Percentiles rank a stretch among this genome's conserved stretches.
Evolutionary conservation across 2,329 filamentous ascomycete genomes (phyloP).

Genomic region (Pestalotiopsis sp.): DNA sequence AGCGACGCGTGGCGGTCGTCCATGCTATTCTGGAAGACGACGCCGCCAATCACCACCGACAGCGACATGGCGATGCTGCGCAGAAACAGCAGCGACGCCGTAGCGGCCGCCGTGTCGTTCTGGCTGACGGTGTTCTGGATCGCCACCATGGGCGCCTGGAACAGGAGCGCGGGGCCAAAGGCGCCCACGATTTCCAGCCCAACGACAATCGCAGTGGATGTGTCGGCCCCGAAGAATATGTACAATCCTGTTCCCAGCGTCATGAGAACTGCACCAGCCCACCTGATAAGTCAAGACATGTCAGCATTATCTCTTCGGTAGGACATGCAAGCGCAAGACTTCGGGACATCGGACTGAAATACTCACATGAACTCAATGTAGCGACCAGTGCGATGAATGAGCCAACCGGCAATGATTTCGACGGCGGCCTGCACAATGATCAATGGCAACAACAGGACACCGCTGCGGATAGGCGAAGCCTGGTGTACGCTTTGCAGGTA

Average conservation of each 20-base stretch:
- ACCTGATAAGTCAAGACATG: conserved; percentile 16
- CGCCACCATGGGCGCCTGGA: conserved; percentile 44
- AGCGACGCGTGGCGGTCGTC: conserved; percentile 19
- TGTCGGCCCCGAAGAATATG: conserved; percentile 28
- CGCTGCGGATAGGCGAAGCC: conserved; percentile 34
- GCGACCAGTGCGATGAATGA: conserved; percentile 32
- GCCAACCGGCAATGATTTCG: conserved; percentile 30
- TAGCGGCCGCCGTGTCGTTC: conserved; percentile 53
- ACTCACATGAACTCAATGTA: conserved; percentile 35
- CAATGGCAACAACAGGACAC: conserved; percentile 34
- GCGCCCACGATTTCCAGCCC: conserved; percentile 46
- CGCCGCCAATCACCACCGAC: conserved; percentile 51
- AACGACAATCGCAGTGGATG: conserved; percentile 37
- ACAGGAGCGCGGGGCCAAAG: conserved; percentile 37
- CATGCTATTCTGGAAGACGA: conserved; percentile 43
- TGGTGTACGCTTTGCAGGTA: conserved; percentile 44
- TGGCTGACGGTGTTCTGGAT: conserved; percentile 50
- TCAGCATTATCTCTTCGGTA: too few relatives aligned
- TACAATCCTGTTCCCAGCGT: conserved; percentile 36
- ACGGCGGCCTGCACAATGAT: conserved; percentile 35
- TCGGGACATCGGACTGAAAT: too few relatives aligned
- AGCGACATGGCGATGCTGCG: conserved; percentile 51
- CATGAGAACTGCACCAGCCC: conserved; percentile 38
- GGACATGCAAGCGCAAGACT: too few relatives aligned
- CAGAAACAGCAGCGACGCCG: conserved; percentile 52